Evolutionary conservation across 805 yeast species (phyloP).

Genomic region (Candida pseudofarinosa): DNA sequence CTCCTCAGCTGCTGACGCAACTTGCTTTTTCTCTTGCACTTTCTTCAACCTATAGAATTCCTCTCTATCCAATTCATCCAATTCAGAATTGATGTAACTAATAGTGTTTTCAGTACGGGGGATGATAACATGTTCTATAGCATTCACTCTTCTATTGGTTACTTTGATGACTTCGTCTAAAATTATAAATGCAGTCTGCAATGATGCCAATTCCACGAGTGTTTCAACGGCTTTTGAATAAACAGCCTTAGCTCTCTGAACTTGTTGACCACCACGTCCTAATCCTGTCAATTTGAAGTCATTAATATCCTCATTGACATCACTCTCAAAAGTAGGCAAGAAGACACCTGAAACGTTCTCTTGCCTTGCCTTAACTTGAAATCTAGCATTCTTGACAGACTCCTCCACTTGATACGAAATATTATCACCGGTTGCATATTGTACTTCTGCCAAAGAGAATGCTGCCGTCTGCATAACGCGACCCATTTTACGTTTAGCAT

Average conservation of each 20-base stretch:
- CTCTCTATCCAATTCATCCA: slow-evolving; percentile 97
- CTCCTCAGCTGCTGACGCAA: slow-evolving; percentile 65
- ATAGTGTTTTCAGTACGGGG: slow-evolving; percentile 98
- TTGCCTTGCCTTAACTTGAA: slow-evolving; percentile 85
- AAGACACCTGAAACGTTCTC: slow-evolving; percentile 96
- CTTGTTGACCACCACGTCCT: slow-evolving; percentile 98
- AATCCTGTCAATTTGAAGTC: slow-evolving; percentile 95
- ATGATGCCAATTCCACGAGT: slow-evolving; percentile 88
- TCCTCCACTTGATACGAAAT: slow-evolving; percentile 95
- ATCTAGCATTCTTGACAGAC: slow-evolving; percentile 84
- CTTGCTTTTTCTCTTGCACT: slow-evolving; percentile 91
- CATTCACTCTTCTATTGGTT: slow-evolving; percentile 96
- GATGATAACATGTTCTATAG: slow-evolving; percentile 95
- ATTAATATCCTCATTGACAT: slow-evolving; percentile 76
- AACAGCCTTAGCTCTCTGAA: slow-evolving; percentile 87
- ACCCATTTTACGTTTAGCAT: slow-evolving; percentile 96
- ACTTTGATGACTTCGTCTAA: slow-evolving; percentile 97
- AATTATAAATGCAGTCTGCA: slow-evolving; percentile 95
- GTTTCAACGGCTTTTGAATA: slow-evolving; percentile 97
- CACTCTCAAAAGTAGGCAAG: slow-evolving; percentile 87
- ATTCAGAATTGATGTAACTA: slow-evolving; percentile 84
- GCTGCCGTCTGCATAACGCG: slow-evolving; percentile 98
- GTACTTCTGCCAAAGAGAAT: slow-evolving; percentile 93
- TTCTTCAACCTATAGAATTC: slow-evolving; percentile 95
- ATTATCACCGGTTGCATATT: slow-evolving; percentile 96